Percentiles rank a stretch among this genome's conserved stretches.
Evolutionary conservation across 1,284 basidiomycete species (phyloP).

Genomic region (Cutaneotrichosporon cutaneum): DNA sequence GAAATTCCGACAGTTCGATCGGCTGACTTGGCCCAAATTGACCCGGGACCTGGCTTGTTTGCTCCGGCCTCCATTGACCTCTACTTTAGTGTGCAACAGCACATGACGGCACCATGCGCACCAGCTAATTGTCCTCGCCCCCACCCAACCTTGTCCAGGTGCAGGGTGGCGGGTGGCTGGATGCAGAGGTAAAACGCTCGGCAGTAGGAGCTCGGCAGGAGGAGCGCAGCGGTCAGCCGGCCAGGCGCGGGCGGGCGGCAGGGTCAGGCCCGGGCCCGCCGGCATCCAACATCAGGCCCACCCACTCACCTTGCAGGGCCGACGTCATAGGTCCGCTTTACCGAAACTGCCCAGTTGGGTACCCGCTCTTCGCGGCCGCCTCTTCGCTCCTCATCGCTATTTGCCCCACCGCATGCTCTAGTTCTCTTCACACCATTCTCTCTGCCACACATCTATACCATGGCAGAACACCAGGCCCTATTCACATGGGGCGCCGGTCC

Average conservation of each 20-base stretch:
- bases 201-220: too few species aligned
- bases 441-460: slow-evolving; percentile 1
- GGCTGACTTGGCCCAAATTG: background rate
- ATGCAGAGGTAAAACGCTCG: too few species aligned
- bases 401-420: background rate
- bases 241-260: background rate
- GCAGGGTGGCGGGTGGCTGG: too few species aligned
- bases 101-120: too few species aligned
- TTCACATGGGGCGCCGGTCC: slow-evolving; percentile 51
- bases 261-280: background rate
- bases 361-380: background rate
- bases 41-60: background rate
- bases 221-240: background rate
- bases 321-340: background rate
- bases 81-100: background rate
- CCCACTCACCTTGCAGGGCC: too few species aligned
- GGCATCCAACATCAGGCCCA: background rate
- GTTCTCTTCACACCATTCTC: slow-evolving; percentile 6
- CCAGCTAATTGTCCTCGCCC: too few species aligned
- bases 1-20: background rate
- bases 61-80: too few species aligned
- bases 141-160: too few species aligned
- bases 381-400: background rate
- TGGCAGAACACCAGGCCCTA: slow-evolving; percentile 35
- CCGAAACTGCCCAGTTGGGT: background rate